Base-by-base conservation (phyloP, 805 yeast genomes). In the Ogataea thermomethanolica region DNA sequence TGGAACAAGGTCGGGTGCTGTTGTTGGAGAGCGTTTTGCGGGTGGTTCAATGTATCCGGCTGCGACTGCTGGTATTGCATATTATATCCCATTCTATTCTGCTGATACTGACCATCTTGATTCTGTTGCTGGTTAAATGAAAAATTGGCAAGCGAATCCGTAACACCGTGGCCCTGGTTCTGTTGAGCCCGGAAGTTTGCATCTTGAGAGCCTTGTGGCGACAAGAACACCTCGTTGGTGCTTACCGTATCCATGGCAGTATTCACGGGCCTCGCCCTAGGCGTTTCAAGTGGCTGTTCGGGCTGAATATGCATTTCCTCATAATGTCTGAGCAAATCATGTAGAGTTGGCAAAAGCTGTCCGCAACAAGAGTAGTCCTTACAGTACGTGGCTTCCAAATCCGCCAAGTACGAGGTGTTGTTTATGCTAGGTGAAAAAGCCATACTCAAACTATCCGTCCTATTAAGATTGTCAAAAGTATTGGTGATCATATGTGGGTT, bases 321-420 rank as follows among this genome's bases (percentile, higher is more conserved):
- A 61, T 93, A 93, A 62, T 93, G 99, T 53, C 93, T 79, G 48
- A 93, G 71, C 46, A 93, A 70, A 61, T 93, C 99, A 62, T 93
- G 99, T 49, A 93, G 69, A 9, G 96, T 90, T 24, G 98, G 98
- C 46, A 93, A 73, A 30, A 83, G 69, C 58, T 85, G 84, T 22
- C 98, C 99, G 67, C 99, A 93, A 66, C 99, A 93, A 37, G 88
- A 79, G 65, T 93, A 93, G 67, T 93, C 99, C 62, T 85, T 86
- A 64, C 99, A 93, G 65, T 91, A 93, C 61, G 90, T 90, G 8
- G 96, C 95, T 64, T 91, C 99, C 44, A 91, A 70, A 56, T 86
- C 87, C 13, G 98, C 96, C 46, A 93, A 71, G 61, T 91, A 93
- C 7, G 93, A 77, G 21, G 91, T 78, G 44, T 78, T 74, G 42